A percentile compares a stretch with the other conserved stretches of the same genome.
These are phyloP conservation scores for Entelexis sorbosivorans DNA, from an alignment of 1,139 yeast species.

Conservation along the genomic window DNA sequence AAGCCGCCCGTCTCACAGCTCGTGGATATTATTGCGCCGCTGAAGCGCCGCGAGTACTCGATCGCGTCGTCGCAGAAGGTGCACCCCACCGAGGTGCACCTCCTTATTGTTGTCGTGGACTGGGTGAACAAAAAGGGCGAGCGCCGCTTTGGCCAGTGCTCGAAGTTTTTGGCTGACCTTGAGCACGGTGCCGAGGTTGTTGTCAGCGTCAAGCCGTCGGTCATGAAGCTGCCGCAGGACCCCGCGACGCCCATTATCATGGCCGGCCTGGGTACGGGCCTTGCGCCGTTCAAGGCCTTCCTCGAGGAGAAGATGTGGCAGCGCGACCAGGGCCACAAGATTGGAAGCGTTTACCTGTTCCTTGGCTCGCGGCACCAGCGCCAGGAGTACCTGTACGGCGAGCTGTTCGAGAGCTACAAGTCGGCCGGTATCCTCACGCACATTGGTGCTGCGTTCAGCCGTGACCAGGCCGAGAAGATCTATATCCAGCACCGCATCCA, in stretches of 20 bases:
- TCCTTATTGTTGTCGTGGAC: constrained; percentile 89
- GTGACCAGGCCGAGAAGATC: constrained; percentile 92
- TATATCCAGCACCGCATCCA: constrained; percentile 91
- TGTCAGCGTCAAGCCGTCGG: constrained; percentile 92
- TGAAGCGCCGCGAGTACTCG: constrained; percentile 97
- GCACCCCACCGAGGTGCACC: constrained; percentile 84
- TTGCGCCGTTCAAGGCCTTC: constrained; percentile 97
- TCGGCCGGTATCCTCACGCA: constrained; percentile 88
- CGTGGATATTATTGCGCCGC: constrained; percentile 63
- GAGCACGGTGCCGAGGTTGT: constrained; percentile 74
- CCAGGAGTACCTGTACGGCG: constrained; percentile 94
- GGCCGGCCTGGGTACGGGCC: constrained; percentile 97
- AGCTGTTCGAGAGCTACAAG: constrained; percentile 91
- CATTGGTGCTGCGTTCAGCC: constrained; percentile 95
- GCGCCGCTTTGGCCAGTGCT: constrained; percentile 86
- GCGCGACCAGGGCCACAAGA: constrained; percentile 72
- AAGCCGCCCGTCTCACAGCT: constrained; percentile 68
- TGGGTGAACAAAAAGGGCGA: constrained; percentile 82
- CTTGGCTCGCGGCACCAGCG: constrained; percentile 93
- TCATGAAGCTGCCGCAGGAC: constrained; percentile 86
- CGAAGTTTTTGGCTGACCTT: constrained; percentile 76
- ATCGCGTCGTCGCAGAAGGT: constrained; percentile 92
- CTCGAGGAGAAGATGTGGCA: constrained; percentile 95
- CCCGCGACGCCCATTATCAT: constrained; percentile 84
- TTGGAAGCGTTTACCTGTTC: constrained; percentile 81